Evolutionary conservation across 2,329 filamentous ascomycete genomes (phyloP), one percentile per base, ranked within the genome.

Genomic region (Phoma herbarum): DNA sequence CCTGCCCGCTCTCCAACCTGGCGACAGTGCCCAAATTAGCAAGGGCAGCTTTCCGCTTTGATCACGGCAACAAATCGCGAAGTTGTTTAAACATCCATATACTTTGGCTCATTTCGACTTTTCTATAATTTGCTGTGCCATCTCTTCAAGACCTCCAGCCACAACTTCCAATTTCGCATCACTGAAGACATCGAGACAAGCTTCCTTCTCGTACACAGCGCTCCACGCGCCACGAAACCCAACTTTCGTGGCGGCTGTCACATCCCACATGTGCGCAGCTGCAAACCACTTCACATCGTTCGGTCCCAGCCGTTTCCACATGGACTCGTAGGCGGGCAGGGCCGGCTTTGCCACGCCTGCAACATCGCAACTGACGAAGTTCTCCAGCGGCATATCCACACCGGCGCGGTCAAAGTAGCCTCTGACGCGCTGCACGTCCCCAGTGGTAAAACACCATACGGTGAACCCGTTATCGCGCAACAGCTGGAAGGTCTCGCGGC

Each of bases 201-300:
- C 71, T 64, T 86, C 84, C 55, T 81, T 80, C 66, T 87, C 84
- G 63, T 80, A 82, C 0, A 83, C 75, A 2, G 81, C 79, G 62
- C 82, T 84, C 70, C 84, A 87, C 0, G 85, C 84, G 8, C 82
- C 82, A 51, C 79, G 80, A 67, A 86, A 71, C 62, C 83, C 83
- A n/a, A 78, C 78, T 54, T 76, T 78, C 46, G 77, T 78, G 9
- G 85, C 84, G 3, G 83, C 82, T 18, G 79, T 78, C 1, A 84
- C 84, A 75, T 87, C 85, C 85, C 85, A 87, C 78, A 84, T 83
- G 72, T 87, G 85, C 22, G 84, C 85, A 1, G 85, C 85, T 0
- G 83, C 85, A 68, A 86, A 86, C 84, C 84, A 86, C 44, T 78
- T 79, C 59, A 71, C 60, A 42, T 81, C 67, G 2, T 63, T 74